A percentile compares a stretch with the other conserved stretches of the same genome.
These are phyloP conservation scores for Dothistroma pini DNA, from an alignment of 2,329 filamentous ascomycete genomes.

Conservation along the genomic window DNA sequence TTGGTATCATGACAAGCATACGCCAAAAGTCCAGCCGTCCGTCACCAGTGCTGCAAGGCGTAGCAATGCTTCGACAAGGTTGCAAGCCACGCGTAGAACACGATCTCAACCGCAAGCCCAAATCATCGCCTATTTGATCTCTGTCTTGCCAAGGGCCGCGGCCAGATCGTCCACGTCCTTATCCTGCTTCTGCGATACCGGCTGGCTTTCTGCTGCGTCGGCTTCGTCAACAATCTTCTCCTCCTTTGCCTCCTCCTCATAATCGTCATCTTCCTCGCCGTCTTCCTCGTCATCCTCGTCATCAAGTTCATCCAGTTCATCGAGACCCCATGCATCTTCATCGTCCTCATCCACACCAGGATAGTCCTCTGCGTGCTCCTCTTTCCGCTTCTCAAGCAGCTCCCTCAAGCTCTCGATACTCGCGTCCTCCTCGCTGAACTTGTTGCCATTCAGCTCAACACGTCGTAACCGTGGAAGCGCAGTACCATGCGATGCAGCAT, in stretches of 20 bases:
- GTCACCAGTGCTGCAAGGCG: background rate
- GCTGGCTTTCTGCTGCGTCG: conserved; percentile 68
- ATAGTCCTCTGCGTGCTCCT: conserved; percentile 53
- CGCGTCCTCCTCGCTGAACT: conserved; percentile 81
- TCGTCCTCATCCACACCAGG: conserved; percentile 59
- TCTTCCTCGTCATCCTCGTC: conserved; percentile 59
- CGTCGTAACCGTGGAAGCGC: conserved; percentile 73
- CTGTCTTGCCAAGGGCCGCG: conserved; percentile 68
- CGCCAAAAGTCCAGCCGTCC: background rate
- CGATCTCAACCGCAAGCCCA: background rate
- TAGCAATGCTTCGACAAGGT: background rate
- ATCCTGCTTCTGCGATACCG: conserved; percentile 66
- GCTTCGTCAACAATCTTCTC: conserved; percentile 68
- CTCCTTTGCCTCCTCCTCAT: conserved; percentile 58
- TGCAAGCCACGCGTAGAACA: background rate
- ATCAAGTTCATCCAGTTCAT: conserved; percentile 81
- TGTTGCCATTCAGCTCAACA: conserved; percentile 94
- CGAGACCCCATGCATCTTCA: conserved; percentile 80
- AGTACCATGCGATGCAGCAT: conserved; percentile 56
- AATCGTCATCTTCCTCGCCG: conserved; percentile 62
- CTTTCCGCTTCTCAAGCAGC: conserved; percentile 46
- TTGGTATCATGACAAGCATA: background rate
- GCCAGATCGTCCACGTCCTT: conserved; percentile 79
- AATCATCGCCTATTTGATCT: conserved; percentile 30
- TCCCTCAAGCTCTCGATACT: conserved; percentile 65